phyloP scores from a whole-genome alignment of 345 rosid species.

The Cardiospermum halicacabum region DNA sequence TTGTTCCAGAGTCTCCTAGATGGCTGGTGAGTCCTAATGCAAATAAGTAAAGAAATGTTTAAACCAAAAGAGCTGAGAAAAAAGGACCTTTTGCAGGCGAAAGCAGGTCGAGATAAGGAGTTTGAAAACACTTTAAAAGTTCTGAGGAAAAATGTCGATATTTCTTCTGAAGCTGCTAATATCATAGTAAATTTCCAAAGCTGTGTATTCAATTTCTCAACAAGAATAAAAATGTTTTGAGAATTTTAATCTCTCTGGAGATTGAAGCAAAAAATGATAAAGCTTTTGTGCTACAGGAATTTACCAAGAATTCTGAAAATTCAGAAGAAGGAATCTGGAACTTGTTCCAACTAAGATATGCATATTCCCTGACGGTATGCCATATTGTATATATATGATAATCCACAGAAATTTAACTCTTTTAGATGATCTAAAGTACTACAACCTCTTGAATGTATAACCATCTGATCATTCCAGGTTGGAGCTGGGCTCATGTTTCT shows the following conservation, averaged over 20 bases:
- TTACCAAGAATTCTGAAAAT: constrained; percentile 28
- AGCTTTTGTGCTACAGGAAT: constrained; percentile 25
- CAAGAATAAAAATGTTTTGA: too few relatives aligned
- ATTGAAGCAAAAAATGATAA: neutral
- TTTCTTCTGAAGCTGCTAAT: constrained; percentile 35
- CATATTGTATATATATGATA: neutral
- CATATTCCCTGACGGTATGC: constrained; percentile 44
- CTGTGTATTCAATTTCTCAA: neutral
- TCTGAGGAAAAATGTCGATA: constrained; percentile 46
- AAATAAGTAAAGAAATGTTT: too few relatives aligned
- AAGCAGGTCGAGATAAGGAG: constrained; percentile 34
- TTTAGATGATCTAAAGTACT: too few relatives aligned
- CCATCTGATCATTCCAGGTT: constrained; percentile 32
- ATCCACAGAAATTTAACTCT: neutral
- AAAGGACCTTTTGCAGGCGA: too few relatives aligned
- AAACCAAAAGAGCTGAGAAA: too few relatives aligned
- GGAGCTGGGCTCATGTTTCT: constrained; percentile 61
- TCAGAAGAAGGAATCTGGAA: constrained; percentile 31
- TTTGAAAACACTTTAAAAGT: constrained; percentile 33
- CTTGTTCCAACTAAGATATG: constrained; percentile 52
- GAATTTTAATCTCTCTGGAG: too few relatives aligned
- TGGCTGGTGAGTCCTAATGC: constrained; percentile 37
- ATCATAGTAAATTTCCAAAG: constrained; percentile 21
- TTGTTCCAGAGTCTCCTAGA: constrained; percentile 54
- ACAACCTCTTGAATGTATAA: too few relatives aligned